Conservation (phyloP, 257 asterid species). For the Coffea eugenioides region DNA sequence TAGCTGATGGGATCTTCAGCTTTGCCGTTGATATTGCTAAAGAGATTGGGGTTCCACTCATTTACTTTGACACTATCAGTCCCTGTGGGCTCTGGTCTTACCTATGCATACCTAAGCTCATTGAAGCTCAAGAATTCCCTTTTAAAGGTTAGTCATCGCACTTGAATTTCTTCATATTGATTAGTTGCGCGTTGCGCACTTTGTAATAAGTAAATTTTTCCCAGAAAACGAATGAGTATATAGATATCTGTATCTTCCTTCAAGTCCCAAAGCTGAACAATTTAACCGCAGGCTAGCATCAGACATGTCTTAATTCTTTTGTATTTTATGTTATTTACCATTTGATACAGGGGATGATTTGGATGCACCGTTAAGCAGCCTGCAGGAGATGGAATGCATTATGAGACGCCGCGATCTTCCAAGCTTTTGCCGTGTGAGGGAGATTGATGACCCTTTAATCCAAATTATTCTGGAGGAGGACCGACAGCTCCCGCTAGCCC, state of each 20-base stretch:
- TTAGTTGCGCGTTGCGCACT: not conserved
- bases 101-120: conserved; percentile 54
- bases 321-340: not conserved
- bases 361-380: conserved; percentile 29
- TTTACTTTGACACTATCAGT: conserved; percentile 57
- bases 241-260: too few species aligned
- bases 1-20: conserved; percentile 56
- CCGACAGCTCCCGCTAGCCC: conserved; percentile 25
- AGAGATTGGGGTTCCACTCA: conserved; percentile 29
- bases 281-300: too few species aligned
- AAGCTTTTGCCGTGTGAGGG: conserved; percentile 18
- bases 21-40: conserved; percentile 43
- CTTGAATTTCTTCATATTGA: not conserved
- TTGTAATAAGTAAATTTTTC: too few species aligned
- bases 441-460: conserved; percentile 21
- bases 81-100: conserved; percentile 60
- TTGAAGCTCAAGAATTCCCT: conserved; percentile 56
- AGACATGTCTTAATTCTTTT: too few species aligned
- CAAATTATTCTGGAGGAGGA: conserved; percentile 33
- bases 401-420: conserved; percentile 35
- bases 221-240: too few species aligned
- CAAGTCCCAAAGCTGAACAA: not conserved
- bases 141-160: conserved; percentile 37
- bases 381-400: conserved; percentile 28
- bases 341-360: conserved; percentile 40